Conservation (phyloP, 1,284 basidiomycete species). For the Sporisorium iseilematis-ciliati region DNA sequence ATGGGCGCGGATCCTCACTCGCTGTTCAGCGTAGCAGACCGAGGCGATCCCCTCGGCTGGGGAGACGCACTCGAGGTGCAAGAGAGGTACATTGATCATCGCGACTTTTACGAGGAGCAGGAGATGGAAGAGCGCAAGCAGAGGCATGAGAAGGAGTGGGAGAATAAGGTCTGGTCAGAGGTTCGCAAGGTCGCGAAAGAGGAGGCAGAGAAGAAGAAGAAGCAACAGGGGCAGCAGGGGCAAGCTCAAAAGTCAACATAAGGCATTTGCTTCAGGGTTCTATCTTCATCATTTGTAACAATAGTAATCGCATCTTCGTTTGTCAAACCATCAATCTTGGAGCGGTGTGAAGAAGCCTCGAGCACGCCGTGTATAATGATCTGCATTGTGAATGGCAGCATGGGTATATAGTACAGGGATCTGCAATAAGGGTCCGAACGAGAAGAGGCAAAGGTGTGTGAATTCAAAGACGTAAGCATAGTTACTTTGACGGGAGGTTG, state of each 20-base stretch:
- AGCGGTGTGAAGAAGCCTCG: too few species aligned
- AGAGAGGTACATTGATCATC: conserved; percentile 60
- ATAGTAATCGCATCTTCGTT: not conserved
- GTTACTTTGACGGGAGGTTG: not conserved
- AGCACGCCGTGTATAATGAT: not conserved
- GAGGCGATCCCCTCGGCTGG: conserved; percentile 58
- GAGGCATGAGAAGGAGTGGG: conserved; percentile 44
- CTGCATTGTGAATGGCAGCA: conserved; percentile 20
- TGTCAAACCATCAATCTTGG: not conserved
- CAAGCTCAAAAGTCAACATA: not conserved
- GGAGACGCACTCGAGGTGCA: conserved; percentile 60
- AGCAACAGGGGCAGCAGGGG: not conserved
- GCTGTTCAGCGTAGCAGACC: conserved; percentile 59
- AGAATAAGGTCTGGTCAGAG: conserved; percentile 42
- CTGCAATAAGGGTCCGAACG: conserved; percentile 11
- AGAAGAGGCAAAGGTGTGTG: not conserved
- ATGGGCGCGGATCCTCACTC: conserved; percentile 53
- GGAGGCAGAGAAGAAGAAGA: conserved; percentile 30
- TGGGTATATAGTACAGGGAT: conserved; percentile 37
- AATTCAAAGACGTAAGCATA: conserved; percentile 4
- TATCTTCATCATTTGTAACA: conserved; percentile 24
- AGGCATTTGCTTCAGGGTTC: not conserved
- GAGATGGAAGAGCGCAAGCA: conserved; percentile 43
- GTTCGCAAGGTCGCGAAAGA: conserved; percentile 43
- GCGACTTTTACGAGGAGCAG: conserved; percentile 39